Percentiles rank a stretch among this genome's conserved stretches.
Evolutionary conservation across 257 asterid genomes (phyloP).

Genomic region (Ehretia macrophylla): DNA sequence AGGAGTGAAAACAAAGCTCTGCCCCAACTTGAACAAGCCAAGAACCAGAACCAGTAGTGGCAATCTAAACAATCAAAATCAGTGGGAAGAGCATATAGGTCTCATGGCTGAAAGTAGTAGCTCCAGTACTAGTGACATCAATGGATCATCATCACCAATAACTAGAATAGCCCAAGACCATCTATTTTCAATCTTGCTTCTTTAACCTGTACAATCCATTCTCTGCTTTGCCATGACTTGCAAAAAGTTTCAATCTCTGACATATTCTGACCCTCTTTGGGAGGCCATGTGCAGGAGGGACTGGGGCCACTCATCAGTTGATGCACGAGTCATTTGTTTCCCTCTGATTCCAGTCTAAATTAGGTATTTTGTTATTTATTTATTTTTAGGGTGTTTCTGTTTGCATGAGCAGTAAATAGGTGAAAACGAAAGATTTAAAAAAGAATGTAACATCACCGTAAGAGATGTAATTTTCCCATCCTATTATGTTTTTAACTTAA

Average conservation of each 20-base stretch:
- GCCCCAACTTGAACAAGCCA: not conserved
- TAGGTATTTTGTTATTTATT: no score
- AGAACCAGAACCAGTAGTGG: not conserved
- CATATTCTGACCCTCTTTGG: slow-evolving; percentile 74
- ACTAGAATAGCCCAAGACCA: slow-evolving; percentile 60
- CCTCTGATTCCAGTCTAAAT: no score
- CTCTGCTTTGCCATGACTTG: slow-evolving; percentile 61
- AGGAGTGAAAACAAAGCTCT: not conserved
- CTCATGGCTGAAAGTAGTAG: slow-evolving; percentile 57
- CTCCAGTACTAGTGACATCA: slow-evolving; percentile 6
- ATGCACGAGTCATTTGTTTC: slow-evolving; percentile 18
- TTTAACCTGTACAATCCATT: slow-evolving; percentile 70
- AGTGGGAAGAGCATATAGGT: not conserved
- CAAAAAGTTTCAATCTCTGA: slow-evolving; percentile 52
- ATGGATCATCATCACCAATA: slow-evolving; percentile 36
- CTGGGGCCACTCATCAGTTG: slow-evolving; percentile 56
- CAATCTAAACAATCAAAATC: not conserved
- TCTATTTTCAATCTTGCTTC: slow-evolving; percentile 61
- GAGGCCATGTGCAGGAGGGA: slow-evolving; percentile 80
- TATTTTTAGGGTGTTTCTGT: no score
- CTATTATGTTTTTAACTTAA: no score
- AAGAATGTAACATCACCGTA: no score
- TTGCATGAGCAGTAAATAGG: no score
- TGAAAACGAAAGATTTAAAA: no score
- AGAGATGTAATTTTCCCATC: no score